Base-by-base conservation (phyloP, 1,284 basidiomycete genomes). In the Cutaneotrichosporon sp. region DNA sequence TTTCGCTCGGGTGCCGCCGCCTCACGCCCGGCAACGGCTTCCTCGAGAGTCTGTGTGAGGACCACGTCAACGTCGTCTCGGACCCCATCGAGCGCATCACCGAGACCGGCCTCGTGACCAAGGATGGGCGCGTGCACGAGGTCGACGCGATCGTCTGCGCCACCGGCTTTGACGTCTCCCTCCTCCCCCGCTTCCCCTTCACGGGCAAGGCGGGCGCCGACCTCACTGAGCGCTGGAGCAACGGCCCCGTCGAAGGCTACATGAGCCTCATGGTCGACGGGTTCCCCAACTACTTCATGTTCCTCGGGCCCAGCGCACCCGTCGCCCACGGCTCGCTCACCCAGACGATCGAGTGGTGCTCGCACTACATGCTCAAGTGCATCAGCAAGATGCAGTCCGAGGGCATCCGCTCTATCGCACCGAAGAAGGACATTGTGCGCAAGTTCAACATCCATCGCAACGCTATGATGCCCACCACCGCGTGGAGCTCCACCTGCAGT, bases 21-120 rank as follows among this genome's bases (percentile, higher is more conserved):
- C 66, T 72, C 1, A 78, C 75, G 2, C 76, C 76, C 10, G 76
- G 76, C 1, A 69, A 69, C 18, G 75, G 75, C 8, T 78, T 72
- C 65, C 69, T 78, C 54, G 74, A 76, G 56, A 69, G 73, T 9
- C 60, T 78, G n/a, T 61, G 66, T 27, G 59, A 66, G 53, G 61
- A 65, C 56, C 73, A 78, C 31, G 57, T 56, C 42, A 60, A 70
- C 8, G 58, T 73, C 24, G 61, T 67, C 29, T 54, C 59, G 9
- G 43, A 60, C 7, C 59, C 59, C 54, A 65, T 72, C 52, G 60
- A 62, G 36, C 29, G 56, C 14, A 61, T 72, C 25, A 71, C 69
- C 0, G 54, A 56, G 38, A 66, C 58, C 14, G 70, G 70, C 22
- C 64, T 72, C 29, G 50, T 62, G 11, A 67, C 69, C 43, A 46